Base-by-base conservation (phyloP, 345 rosid species). In the Euphorbia pulcherrima region DNA sequence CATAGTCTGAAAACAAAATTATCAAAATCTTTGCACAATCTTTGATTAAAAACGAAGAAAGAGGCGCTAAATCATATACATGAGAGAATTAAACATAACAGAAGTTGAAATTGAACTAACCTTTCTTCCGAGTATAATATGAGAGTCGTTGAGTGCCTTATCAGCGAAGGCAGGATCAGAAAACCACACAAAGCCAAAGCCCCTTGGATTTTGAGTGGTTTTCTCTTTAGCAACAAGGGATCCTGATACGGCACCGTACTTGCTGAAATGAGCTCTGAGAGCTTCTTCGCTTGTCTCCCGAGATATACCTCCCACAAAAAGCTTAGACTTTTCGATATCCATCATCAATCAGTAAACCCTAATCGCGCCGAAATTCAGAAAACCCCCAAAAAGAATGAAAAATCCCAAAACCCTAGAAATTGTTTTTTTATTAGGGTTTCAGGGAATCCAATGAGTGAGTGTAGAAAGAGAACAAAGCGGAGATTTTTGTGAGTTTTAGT, bases 111-210 rank as follows among this genome's bases (percentile, higher is more conserved):
- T 26, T 4, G 8, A 75, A 83, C 96, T 79, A 51, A 92, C 96
- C 81, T 79, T 65, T 76, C 87, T 85, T 56, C 95, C 98, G 2
- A 76, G 80, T n/a, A 92, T 85, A 46, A 79, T 66, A 69, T 90
- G 98, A 62, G 76, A 68, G 20, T 75, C 89, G 59, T 64, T 61
- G 55, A 90, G 88, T 20, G 97, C 97, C 39, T 71, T 78, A 23
- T 71, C 83, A 18, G 84, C 93, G 14, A 79, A 78, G 52, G 65
- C 68, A 41, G 80, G 68, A 65, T 87, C 85, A 7, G 83, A 78
- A 68, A 88, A 87, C 70, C 78, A 78, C 70, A 92, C 90, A 76
- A 90, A 92, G 2, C 85, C 98, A 79, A 87, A 86, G 0, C 94
- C 86, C 71, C 89, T 85, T 1, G 96, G 74, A 16, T 16, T 64